phyloP scores from a whole-genome alignment of 2,329 filamentous ascomycete species.

The Ophiosphaerella korrae region DNA sequence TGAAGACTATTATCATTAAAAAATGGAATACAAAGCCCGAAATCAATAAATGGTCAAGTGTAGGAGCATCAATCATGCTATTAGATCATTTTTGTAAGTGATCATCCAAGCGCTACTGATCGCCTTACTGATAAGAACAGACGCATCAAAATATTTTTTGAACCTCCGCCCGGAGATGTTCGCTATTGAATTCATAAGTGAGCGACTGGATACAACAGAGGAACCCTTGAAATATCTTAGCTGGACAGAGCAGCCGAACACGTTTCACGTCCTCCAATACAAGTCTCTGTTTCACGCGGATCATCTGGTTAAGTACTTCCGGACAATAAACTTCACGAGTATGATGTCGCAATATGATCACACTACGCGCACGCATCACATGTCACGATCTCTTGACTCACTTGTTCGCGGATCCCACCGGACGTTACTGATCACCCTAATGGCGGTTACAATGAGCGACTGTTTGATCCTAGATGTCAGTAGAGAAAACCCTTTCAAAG shows the following conservation, averaged over 20 bases:
- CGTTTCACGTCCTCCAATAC: constrained; percentile 76
- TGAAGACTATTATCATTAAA: constrained; percentile 73
- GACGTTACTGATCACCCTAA: constrained; percentile 33
- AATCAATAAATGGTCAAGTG: constrained; percentile 70
- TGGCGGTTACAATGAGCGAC: constrained; percentile 44
- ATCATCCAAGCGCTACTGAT: too few relatives aligned
- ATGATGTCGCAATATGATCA: constrained; percentile 81
- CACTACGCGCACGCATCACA: constrained; percentile 33
- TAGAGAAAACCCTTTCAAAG: constrained; percentile 48
- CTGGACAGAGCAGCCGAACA: constrained; percentile 66
- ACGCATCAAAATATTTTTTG: constrained; percentile 22
- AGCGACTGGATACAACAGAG: constrained; percentile 74
- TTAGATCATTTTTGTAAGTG: constrained; percentile 69
- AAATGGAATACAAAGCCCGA: constrained; percentile 80
- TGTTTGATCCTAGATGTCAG: constrained; percentile 54
- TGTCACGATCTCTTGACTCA: constrained; percentile 32
- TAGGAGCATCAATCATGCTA: constrained; percentile 77
- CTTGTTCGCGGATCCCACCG: constrained; percentile 30
- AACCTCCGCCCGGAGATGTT: constrained; percentile 69
- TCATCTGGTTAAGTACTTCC: constrained; percentile 80
- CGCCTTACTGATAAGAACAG: constrained; percentile 25
- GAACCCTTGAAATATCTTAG: constrained; percentile 72
- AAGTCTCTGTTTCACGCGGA: constrained; percentile 78
- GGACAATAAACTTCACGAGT: constrained; percentile 81
- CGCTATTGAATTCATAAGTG: constrained; percentile 74